Base-by-base conservation (phyloP, 352 stramenopile genomes). In the Pelagophyceae sp. region DNA sequence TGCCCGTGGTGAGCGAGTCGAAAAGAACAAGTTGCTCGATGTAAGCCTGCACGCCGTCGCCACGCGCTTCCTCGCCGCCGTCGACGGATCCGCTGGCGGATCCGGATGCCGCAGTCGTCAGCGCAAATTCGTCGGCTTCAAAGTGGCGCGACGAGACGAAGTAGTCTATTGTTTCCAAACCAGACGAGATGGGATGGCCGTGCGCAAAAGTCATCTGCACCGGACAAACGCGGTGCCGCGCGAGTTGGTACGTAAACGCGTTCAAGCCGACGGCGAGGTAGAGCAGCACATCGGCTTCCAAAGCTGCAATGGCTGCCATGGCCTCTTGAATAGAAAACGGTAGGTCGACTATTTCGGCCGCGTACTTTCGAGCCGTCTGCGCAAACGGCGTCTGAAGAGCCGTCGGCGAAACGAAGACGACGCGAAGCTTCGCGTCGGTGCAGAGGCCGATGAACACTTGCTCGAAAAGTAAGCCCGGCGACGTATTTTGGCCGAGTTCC, bases 231-330 rank as follows among this genome's bases (percentile, higher is more conserved):
- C 83, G 79, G 0, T 38, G 51, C 20, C 82, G 80, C 27, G 83
- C 78, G 1, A 85, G 45, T 60, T 80, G 80, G 63, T 85, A 83
- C 15, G 75, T 90, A 83, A 87, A 88, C 40, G 82, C 80, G 54
- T 88, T 84, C 88, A 94, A 93, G 11, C 90, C 90, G 32, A 93
- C 77, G 51, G 92, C 89, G 27, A 87, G 83, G 69, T 86, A 94
- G 11, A 93, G 65, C 6, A 85, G 76, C 2, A 92, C 83, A 60
- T 94, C 90, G 3, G 92, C 75, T 19, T 82, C 71, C 25, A 83
- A 83, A 50, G 80, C 63, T 27, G 76, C 80, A 0, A 94, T 80
- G 31, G 67, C 61, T 0, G 5, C n/a, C 15, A 61, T 35, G 37
- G 38, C 17, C 35, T 33, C 60, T 25, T 23, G 38, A 6, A 76